These are phyloP conservation scores for Butyriboletus loyo DNA, from an alignment of 768 basidiomycete species.

Conservation along the genomic window DNA sequence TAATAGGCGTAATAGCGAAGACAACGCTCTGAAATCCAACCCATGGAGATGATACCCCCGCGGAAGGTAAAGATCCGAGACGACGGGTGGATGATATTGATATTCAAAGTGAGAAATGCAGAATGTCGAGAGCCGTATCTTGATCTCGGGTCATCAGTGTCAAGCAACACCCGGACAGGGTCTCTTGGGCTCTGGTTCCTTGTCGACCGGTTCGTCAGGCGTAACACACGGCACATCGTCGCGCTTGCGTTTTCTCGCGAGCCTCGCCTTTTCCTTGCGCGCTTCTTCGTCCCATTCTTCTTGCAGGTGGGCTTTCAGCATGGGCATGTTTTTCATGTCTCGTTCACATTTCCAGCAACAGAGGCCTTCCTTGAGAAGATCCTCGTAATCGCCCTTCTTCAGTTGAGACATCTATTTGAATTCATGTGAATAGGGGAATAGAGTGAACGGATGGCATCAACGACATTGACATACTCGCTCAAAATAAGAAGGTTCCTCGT, in stretches of 20 bases:
- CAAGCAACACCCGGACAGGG: conserved; percentile 4
- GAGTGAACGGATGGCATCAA: neutral
- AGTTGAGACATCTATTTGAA: conserved; percentile 49
- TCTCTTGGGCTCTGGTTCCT: conserved; percentile 15
- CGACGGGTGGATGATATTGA: neutral
- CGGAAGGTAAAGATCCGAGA: neutral
- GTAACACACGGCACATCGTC: neutral
- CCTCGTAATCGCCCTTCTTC: conserved; percentile 54
- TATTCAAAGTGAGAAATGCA: conserved; percentile 10
- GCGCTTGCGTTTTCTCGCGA: conserved; percentile 42
- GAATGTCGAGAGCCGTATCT: too few relatives aligned
- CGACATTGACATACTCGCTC: conserved; percentile 38
- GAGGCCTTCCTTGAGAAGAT: conserved; percentile 63
- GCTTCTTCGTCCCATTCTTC: conserved; percentile 63
- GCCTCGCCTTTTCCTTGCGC: conserved; percentile 39
- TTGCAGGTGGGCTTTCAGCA: conserved; percentile 71
- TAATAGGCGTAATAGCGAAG: neutral
- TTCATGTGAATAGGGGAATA: neutral
- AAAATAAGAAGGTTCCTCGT: conserved; percentile 56
- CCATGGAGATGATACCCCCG: neutral
- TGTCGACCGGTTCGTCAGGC: neutral
- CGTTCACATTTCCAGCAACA: conserved; percentile 68
- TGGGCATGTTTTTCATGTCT: conserved; percentile 66
- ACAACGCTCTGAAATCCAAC: neutral
- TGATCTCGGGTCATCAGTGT: too few relatives aligned